Evolutionary conservation across 2,329 filamentous ascomycete genomes (phyloP).

Genomic region (Macrophomina tecta): DNA sequence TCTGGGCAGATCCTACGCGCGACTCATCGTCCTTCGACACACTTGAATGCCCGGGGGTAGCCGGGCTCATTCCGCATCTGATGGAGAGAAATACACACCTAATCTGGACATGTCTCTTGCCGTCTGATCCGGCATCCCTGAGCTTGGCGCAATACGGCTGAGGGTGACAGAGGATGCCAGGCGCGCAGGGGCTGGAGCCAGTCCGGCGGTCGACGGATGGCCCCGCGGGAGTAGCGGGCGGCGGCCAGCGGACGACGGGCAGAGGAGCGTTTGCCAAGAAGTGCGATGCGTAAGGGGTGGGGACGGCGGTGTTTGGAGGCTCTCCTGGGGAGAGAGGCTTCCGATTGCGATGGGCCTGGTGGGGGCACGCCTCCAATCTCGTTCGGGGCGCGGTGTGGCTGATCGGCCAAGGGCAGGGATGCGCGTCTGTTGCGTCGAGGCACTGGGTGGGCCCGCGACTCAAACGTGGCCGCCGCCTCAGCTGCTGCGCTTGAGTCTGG

Average conservation of each 20-base stretch:
- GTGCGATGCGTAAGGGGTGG: constrained; percentile 16
- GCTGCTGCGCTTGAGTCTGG: not conserved
- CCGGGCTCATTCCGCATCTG: not conserved
- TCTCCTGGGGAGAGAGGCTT: constrained; percentile 1
- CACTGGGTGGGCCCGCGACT: constrained; percentile 11
- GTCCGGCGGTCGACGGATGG: not conserved
- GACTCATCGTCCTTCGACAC: too few relatives aligned
- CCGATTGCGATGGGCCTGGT: constrained; percentile 22
- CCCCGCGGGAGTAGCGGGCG: not conserved
- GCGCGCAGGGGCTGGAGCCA: not conserved
- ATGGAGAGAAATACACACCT: constrained; percentile 3
- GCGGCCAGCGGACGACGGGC: not conserved
- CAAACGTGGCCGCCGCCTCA: constrained; percentile 17
- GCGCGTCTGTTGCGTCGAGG: constrained; percentile 12
- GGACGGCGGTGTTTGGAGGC: not conserved
- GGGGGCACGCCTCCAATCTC: constrained; percentile 24
- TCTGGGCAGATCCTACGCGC: too few relatives aligned
- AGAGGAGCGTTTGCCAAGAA: constrained; percentile 3
- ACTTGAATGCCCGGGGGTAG: too few relatives aligned
- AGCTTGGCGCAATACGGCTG: not conserved
- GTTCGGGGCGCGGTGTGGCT: constrained; percentile 24
- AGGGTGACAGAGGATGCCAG: not conserved
- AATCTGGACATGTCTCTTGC: not conserved
- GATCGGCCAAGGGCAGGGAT: constrained; percentile 18
- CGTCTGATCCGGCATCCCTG: constrained; percentile 16